phyloP scores from a whole-genome alignment of 2,329 filamentous ascomycete genomes.

The Proliferodiscus dingleyae region DNA sequence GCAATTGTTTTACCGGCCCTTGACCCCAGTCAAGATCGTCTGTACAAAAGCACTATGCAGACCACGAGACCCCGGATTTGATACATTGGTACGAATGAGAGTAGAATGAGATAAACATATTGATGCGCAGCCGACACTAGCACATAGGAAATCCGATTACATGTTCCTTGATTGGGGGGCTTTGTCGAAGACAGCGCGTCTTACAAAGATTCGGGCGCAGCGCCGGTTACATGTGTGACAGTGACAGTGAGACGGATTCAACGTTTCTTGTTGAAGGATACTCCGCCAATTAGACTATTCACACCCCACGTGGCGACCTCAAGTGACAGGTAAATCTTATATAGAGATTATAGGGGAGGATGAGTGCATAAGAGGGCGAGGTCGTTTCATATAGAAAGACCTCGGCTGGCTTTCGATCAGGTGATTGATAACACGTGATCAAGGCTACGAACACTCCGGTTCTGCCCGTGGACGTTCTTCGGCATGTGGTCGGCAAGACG shows the following conservation, averaged over 20 bases:
- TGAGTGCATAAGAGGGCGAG: neutral
- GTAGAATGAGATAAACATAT: neutral
- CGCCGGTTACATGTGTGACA: neutral
- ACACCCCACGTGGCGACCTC: neutral
- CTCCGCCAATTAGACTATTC: neutral
- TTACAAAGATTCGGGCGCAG: no score
- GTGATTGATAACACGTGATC: no score
- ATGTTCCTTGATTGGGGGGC: no score
- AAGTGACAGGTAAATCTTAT: no score
- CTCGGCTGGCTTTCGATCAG: no score
- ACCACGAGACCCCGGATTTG: neutral
- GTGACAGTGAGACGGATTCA: neutral
- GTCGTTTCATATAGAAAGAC: no score
- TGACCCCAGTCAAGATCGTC: neutral
- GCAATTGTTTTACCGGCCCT: conserved; percentile 16
- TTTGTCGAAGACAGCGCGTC: no score
- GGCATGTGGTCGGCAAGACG: conserved; percentile 1
- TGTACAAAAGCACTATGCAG: neutral
- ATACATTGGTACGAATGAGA: neutral
- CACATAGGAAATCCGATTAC: no score
- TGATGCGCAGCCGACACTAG: neutral
- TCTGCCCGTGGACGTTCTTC: no score
- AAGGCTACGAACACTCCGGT: no score
- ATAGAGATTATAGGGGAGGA: neutral
- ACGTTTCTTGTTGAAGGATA: neutral